These are phyloP conservation scores for Ogataea ganodermae DNA, from an alignment of 805 yeast species.

Conservation along the genomic window DNA sequence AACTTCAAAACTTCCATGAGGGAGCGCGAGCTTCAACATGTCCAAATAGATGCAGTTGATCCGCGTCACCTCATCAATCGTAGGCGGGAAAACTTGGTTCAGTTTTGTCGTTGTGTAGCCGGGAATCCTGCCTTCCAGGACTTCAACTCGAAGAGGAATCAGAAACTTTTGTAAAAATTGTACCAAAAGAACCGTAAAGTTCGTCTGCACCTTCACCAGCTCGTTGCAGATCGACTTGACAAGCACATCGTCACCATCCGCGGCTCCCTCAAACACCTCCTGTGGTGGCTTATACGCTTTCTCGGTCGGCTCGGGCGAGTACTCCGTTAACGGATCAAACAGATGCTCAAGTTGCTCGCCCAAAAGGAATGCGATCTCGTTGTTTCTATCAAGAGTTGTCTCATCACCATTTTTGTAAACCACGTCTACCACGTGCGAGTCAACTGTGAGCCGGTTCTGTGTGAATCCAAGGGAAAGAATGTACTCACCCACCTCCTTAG, in stretches of 20 bases:
- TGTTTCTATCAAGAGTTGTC: constrained; percentile 54
- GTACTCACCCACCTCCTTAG: constrained; percentile 57
- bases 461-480: constrained; percentile 59
- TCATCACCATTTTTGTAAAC: constrained; percentile 52
- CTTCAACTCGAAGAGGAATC: constrained; percentile 74
- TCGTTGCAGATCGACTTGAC: constrained; percentile 64
- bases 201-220: constrained; percentile 68
- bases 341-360: constrained; percentile 88
- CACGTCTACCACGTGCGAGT: constrained; percentile 68
- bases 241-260: constrained; percentile 35
- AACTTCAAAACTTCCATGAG: constrained; percentile 73
- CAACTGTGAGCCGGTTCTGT: constrained; percentile 44
- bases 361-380: constrained; percentile 68
- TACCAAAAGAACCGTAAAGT: constrained; percentile 69
- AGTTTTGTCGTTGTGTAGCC: constrained; percentile 62
- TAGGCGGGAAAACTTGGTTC: constrained; percentile 87
- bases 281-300: constrained; percentile 65
- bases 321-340: constrained; percentile 87
- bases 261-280: constrained; percentile 10
- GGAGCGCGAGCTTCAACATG: constrained; percentile 64
- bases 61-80: constrained; percentile 90
- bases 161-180: constrained; percentile 76
- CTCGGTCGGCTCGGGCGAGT: constrained; percentile 87
- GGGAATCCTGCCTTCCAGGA: constrained; percentile 54
- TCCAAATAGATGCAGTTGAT: constrained; percentile 84